Conservation (phyloP, 768 basidiomycete genomes). For the Suillus cothurnatus region DNA sequence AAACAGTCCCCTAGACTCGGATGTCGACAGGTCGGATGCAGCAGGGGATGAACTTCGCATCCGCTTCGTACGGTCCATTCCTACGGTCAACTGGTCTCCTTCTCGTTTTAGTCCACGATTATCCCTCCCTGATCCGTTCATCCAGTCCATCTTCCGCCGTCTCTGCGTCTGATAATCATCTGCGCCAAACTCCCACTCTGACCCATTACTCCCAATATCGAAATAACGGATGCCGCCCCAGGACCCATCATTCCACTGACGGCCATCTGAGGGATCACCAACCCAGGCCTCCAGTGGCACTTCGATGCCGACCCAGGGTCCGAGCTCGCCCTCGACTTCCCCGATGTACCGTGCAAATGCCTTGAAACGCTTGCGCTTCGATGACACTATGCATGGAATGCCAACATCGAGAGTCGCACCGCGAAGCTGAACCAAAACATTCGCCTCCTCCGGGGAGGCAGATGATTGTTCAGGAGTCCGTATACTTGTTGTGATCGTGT, state of each 20-base stretch:
- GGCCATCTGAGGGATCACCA: slow-evolving; percentile 53
- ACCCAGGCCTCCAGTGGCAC: slow-evolving; percentile 67
- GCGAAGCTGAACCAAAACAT: slow-evolving; percentile 35
- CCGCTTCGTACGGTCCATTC: slow-evolving; percentile 52
- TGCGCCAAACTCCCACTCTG: slow-evolving; percentile 66
- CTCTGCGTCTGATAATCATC: slow-evolving; percentile 50
- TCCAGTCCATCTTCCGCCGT: slow-evolving; percentile 42
- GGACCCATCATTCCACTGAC: slow-evolving; percentile 85
- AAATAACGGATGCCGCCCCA: slow-evolving; percentile 86
- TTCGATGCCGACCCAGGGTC: slow-evolving; percentile 92
- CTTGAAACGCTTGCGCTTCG: slow-evolving; percentile 80
- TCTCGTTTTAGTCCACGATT: slow-evolving; percentile 50
- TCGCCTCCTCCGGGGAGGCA: slow-evolving; percentile 23
- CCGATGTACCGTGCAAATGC: slow-evolving; percentile 89
- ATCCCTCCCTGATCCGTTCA: slow-evolving; percentile 29
- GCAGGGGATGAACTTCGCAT: slow-evolving; percentile 71
- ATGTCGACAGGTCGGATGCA: slow-evolving; percentile 53
- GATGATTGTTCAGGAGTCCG: slow-evolving; percentile 26
- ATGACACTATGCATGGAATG: slow-evolving; percentile 88
- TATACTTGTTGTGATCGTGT: slow-evolving; percentile 29
- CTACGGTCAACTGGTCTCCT: slow-evolving; percentile 52
- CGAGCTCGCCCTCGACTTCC: slow-evolving; percentile 77
- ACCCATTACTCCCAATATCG: slow-evolving; percentile 61
- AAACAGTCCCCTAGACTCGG: slow-evolving; percentile 75
- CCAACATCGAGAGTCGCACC: slow-evolving; percentile 84